Evolutionary conservation across 2,329 filamentous ascomycete genomes (phyloP), one percentile per base, ranked within the genome.

Genomic region (Hypoxylon sp.): DNA sequence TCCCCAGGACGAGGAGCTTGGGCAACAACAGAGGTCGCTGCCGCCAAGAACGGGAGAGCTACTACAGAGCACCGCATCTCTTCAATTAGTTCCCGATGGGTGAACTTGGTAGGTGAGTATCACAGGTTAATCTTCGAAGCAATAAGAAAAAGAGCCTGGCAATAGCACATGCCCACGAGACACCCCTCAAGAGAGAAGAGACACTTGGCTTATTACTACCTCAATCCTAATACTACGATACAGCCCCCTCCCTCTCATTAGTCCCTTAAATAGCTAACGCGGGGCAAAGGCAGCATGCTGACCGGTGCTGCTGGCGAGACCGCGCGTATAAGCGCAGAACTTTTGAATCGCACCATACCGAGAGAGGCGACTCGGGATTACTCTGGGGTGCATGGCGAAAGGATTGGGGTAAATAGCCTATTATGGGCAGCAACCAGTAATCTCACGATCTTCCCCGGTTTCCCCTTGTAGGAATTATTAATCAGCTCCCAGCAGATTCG

Each of bases 31-130:
- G 58, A 73, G 39, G 64, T 65, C 52, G 67, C 67, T 46, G 66
- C 65, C 52, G 71, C 72, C 69, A 75, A 73, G 67, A 70, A 44
- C 33, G 67, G 62, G 14, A 74, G 59, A 50, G 70, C 58, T 48
- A 63, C 58, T 63, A 62, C 47, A 58, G 52, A 71, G 63, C 42
- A 73, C 57, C 74, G 70, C 75, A 77, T 77, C 29, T 67, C 70
- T 59, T 59, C 63, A 57, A 69, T 66, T 60, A 61, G 55, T 63
- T 62, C 46, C 55, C 14, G 47, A 47, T 11, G 52, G 59, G 42
- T 58, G 52, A 63, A 53, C 37, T 66, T 61, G 11, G 59, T 47
- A 53, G 52, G 65, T 59, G 53, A 44, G 33, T 71, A 54, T 69
- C 65, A 57, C 55, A 58, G 33, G n/a, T 59, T 22, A 39, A 46